Percentiles rank a stretch among this genome's conserved stretches.
Conservation (phyloP, 495 filamentous ascomycete species). For the Podospora pseudocomata region DNA sequence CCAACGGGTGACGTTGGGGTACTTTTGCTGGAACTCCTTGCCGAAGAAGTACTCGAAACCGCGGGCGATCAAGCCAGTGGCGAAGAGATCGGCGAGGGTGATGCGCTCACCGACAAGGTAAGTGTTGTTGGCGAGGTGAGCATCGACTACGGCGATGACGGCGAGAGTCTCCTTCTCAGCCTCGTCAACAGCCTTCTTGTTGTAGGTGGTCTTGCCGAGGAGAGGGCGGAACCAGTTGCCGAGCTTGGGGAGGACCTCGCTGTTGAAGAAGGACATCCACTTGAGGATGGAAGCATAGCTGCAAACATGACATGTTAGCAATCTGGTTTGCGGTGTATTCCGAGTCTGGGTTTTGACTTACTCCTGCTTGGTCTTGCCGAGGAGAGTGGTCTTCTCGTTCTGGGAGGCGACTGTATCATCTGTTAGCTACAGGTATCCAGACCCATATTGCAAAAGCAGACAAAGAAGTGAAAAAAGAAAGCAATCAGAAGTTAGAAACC, state of each 20-base stretch:
- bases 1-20: conserved; percentile 89
- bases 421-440: conserved; percentile 35
- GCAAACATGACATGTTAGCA: conserved; percentile 22
- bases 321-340: not conserved
- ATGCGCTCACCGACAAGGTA: conserved; percentile 97
- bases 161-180: conserved; percentile 60
- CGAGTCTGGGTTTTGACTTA: conserved; percentile 37
- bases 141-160: conserved; percentile 67
- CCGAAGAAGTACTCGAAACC: conserved; percentile 86
- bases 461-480: conserved; percentile 18
- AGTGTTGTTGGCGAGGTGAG: conserved; percentile 87
- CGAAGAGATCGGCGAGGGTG: conserved; percentile 91
- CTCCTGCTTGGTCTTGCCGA: conserved; percentile 99
- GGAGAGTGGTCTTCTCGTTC: conserved; percentile 98
- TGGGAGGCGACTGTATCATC: conserved; percentile 79
- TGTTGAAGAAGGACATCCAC: conserved; percentile 93
- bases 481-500: conserved; percentile 56
- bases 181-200: conserved; percentile 95
- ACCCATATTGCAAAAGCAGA: conserved; percentile 21
- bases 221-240: conserved; percentile 88
- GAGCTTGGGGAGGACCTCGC: conserved; percentile 71
- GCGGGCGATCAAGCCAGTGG: conserved; percentile 69
- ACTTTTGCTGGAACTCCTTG: conserved; percentile 73
- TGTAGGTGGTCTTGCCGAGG: conserved; percentile 77
- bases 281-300: conserved; percentile 91